phyloP scores from a whole-genome alignment of 306 rosid species.

The Glycine latifolia region DNA sequence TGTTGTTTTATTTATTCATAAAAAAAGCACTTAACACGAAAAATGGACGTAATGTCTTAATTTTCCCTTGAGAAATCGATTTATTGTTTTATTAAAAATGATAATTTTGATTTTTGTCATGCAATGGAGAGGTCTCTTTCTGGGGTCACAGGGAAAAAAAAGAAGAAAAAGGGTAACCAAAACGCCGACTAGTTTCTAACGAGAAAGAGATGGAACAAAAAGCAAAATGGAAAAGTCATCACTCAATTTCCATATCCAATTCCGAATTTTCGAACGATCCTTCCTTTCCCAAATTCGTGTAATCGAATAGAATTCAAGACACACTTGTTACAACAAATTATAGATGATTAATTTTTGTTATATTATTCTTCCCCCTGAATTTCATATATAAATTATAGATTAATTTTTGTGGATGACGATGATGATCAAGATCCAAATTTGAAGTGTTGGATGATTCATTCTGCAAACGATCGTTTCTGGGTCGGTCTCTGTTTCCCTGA shows the following conservation, averaged over 20 bases:
- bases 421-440: constrained; percentile 49
- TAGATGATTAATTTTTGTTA: background rate
- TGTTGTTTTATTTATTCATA: too few species aligned
- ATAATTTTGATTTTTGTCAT: constrained; percentile 25
- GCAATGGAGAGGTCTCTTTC: constrained; percentile 56
- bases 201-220: constrained; percentile 38
- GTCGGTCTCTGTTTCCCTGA: constrained; percentile 43
- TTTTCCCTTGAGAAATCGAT: background rate
- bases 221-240: constrained; percentile 30
- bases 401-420: constrained; percentile 24
- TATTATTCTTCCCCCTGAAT: constrained; percentile 18
- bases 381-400: constrained; percentile 31
- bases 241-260: constrained; percentile 19
- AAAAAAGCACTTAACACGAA: background rate
- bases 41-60: background rate
- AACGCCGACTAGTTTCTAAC: constrained; percentile 15
- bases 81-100: background rate
- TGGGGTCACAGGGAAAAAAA: constrained; percentile 46
- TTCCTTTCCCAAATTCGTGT: constrained; percentile 30
- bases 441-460: constrained; percentile 44
- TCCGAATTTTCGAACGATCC: constrained; percentile 24
- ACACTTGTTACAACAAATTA: constrained; percentile 23
- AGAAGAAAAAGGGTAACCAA: background rate
- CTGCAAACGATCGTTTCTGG: constrained; percentile 50
- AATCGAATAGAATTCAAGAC: constrained; percentile 12